Evolutionary conservation across 2,329 filamentous ascomycete species (phyloP), one percentile per base, ranked within the genome.

Genomic region (Neonectria faginata): DNA sequence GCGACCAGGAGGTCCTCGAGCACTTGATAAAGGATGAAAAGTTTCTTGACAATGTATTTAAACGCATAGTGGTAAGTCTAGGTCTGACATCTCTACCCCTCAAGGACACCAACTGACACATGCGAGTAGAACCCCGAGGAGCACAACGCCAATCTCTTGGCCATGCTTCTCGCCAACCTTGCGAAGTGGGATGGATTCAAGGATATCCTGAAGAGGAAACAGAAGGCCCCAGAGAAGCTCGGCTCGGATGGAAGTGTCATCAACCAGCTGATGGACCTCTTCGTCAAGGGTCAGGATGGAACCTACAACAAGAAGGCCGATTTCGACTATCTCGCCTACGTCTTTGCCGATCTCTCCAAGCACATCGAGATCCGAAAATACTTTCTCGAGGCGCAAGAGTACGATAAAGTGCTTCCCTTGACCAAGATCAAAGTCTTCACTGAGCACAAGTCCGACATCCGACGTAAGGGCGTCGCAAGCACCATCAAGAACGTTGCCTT

Each of bases 401-500:
- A 97, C 78, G 94, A 97, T 76, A 84, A 83, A 1, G 88, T 97
- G 14, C 89, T 97, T n/a, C 96, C 96, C 2, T 84, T 98, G 52
- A 93, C 92, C 53, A 98, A 98, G 83, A 84, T 99, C 66, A 92
- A 91, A 65, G 95, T 98, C 64, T 98, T 98, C 78, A 98, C 96
- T 1, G 93, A 97, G 78, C 93, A 97, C 81, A 85, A 87, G 72
- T 97, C 92, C 2, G 86, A 91, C 29, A 89, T 97, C 58, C 88
- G 96, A 62, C 86, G 96, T 59, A 93, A 93, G 73, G 96, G 96
- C n/a, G 94, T 97, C n/a, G 95, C 95, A 8, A 94, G 91, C 65
- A 96, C 93, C 10, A 93, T 99, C 77, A 98, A 98, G 79, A 99
- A 99, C 76, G 89, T 92, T 31, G 89, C 93, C 7, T 98, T 99